A percentile compares a stretch with the other conserved stretches of the same genome.
Evolutionary conservation across 805 yeast genomes (phyloP).

Genomic region (Nakazawaea ernobii): DNA sequence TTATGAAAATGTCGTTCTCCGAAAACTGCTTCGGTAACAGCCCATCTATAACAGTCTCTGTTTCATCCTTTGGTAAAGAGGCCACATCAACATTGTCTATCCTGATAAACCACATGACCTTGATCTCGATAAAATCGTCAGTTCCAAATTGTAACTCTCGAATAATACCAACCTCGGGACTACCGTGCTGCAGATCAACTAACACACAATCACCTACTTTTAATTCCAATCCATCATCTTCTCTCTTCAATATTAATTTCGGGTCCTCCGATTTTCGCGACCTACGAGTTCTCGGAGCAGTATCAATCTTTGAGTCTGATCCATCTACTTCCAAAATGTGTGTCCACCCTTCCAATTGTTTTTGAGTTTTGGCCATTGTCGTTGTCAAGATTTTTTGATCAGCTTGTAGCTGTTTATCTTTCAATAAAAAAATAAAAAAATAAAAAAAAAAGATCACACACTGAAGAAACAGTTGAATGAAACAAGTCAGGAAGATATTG

Average conservation of each 20-base stretch:
- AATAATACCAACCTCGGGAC: constrained; percentile 40
- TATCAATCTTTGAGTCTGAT: constrained; percentile 7
- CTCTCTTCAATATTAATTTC: constrained; percentile 30
- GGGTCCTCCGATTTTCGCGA: constrained; percentile 9
- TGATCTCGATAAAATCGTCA: constrained; percentile 39
- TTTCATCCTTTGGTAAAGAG: constrained; percentile 21
- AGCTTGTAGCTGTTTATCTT: neutral
- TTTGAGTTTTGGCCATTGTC: constrained; percentile 22
- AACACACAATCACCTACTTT: constrained; percentile 49
- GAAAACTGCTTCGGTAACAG: constrained; percentile 18
- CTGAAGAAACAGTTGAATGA: too few species aligned
- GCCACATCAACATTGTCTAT: constrained; percentile 31
- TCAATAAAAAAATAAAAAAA: neutral
- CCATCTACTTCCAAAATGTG: constrained; percentile 14
- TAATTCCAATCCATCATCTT: constrained; percentile 40
- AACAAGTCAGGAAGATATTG: too few species aligned
- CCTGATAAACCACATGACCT: constrained; percentile 42
- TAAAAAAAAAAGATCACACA: neutral
- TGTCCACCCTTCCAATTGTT: constrained; percentile 32
- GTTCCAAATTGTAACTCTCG: constrained; percentile 48
- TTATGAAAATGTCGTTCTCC: constrained; percentile 46
- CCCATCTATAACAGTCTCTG: constrained; percentile 15
- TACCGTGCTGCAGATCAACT: constrained; percentile 28
- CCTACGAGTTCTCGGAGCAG: constrained; percentile 19
- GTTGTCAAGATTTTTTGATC: neutral